Base-by-base conservation (phyloP, 2,329 filamentous ascomycete genomes). In the Cercospora janseana region DNA sequence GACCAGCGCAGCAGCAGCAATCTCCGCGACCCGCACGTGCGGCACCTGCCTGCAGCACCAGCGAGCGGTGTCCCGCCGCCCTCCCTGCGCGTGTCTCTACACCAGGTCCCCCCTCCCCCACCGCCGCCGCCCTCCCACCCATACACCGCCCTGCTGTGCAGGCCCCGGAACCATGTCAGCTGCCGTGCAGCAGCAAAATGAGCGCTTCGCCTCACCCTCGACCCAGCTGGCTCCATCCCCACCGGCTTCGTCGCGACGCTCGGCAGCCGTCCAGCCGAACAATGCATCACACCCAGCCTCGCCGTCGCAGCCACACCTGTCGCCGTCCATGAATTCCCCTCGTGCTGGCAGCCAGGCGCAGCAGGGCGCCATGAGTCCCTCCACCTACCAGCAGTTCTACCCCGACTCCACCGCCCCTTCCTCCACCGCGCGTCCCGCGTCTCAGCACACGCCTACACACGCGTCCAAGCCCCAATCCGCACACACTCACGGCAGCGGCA, bases 321-420 rank as follows among this genome's bases (percentile, higher is more conserved):
- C 65, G 55, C 59, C 60, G 59, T 67, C 67, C 51, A 65, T 69
- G 57, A 70, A 69, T 69, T 72, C 74, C 49, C 71, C 75, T 46
- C 72, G 69, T 61, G n/a, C n/a, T n/a, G 67, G 69, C 47, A 74
- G 57, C 66, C 71, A 44, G 59, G 70, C 52, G 66, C 73, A 66
- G 32, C 68, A 75, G 49, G 63, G 67, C n/a, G 59, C 59, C 60
- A 90, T 74, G 40, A 61, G 87, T 40, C 87, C 88, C 27, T 82
- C 90, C 64, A 91, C 87, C 6, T 94, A 90, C 10, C 93, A 88
- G 34, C 86, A 82, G 57, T 80, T 83, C 54, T 66, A 69, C 43
- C 61, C 63, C 15, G 64, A 66, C 15, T 40, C 52, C 38, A 31
- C 48, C 46, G 48, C 57, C 41, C 55, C 44, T 49, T 47, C 58